phyloP scores from a whole-genome alignment of 202 grass and related monocot species.

The Panicum hallii region DNA sequence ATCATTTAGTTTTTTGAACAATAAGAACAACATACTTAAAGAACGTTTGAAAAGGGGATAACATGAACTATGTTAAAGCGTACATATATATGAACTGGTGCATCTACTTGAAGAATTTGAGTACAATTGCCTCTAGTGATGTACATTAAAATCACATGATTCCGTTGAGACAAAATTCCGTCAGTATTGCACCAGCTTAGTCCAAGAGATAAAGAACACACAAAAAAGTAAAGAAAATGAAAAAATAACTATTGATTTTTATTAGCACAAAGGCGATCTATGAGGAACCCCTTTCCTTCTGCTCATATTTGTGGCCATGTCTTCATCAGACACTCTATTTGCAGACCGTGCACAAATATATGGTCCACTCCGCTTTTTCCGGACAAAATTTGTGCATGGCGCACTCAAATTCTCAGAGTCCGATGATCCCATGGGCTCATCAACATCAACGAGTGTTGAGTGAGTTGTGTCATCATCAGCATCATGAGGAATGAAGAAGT shows the following conservation, averaged over 20 bases:
- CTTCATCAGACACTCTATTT: constrained; percentile 73
- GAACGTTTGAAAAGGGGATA: constrained; percentile 27
- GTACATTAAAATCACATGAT: constrained; percentile 65
- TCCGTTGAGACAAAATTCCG: constrained; percentile 64
- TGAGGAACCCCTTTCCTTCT: constrained; percentile 94
- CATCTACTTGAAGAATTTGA: constrained; percentile 60
- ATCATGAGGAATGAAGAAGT: constrained; percentile 96
- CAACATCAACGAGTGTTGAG: constrained; percentile 90
- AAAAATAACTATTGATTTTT: constrained; percentile 47
- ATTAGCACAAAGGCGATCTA: constrained; percentile 96
- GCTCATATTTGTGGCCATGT: constrained; percentile 87
- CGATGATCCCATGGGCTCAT: constrained; percentile 79
- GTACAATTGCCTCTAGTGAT: constrained; percentile 67
- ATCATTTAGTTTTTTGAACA: constrained; percentile 33
- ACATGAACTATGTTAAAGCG: constrained; percentile 52
- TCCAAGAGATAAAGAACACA: constrained; percentile 55
- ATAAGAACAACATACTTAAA: constrained; percentile 33
- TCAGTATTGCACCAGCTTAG: constrained; percentile 52
- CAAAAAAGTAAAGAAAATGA: constrained; percentile 37
- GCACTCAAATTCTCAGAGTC: constrained; percentile 85
- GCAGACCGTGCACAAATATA: constrained; percentile 82
- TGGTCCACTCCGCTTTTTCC: constrained; percentile 76
- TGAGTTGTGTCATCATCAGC: constrained; percentile 81
- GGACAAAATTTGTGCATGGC: constrained; percentile 62
- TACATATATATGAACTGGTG: constrained; percentile 67